Evolutionary conservation across 768 basidiomycete genomes (phyloP).

Genomic region (Leccinum fibrillosum): DNA sequence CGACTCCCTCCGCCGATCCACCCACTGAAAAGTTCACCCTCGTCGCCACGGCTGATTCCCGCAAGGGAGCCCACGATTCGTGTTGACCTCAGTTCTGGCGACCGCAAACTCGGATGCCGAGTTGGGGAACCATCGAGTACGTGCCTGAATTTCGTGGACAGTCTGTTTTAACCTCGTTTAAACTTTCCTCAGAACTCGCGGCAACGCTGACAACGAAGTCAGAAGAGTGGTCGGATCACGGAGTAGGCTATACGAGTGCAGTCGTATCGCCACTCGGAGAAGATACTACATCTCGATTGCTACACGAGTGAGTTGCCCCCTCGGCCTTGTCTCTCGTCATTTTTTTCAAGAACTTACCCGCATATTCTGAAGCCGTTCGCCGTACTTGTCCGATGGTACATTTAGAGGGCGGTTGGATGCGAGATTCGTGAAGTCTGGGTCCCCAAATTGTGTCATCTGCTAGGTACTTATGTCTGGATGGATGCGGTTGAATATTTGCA

Average conservation of each 20-base stretch:
- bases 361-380: no score
- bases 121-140: constrained; percentile 3
- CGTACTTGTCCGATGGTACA: no score
- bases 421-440: constrained; percentile 5
- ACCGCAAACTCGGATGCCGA: constrained; percentile 14
- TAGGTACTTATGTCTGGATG: neutral
- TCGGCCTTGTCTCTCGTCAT: no score
- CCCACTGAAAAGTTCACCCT: neutral
- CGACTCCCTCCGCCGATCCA: constrained; percentile 2
- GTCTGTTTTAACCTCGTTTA: no score
- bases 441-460: constrained; percentile 11
- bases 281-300: neutral
- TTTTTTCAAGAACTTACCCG: no score
- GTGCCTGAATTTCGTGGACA: neutral
- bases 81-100: constrained; percentile 8
- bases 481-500: no score
- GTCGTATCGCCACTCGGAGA: no score
- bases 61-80: neutral
- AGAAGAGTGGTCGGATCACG: constrained; percentile 4
- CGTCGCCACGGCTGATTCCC: neutral
- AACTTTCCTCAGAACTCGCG: neutral
- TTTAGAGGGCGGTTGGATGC: neutral
- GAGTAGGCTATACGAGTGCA: no score
- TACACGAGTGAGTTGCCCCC: no score
- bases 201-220: constrained; percentile 9